These are phyloP conservation scores for Backusella morwellensis DNA, from an alignment of 192 early-diverging fungal genomes.

Conservation along the genomic window DNA sequence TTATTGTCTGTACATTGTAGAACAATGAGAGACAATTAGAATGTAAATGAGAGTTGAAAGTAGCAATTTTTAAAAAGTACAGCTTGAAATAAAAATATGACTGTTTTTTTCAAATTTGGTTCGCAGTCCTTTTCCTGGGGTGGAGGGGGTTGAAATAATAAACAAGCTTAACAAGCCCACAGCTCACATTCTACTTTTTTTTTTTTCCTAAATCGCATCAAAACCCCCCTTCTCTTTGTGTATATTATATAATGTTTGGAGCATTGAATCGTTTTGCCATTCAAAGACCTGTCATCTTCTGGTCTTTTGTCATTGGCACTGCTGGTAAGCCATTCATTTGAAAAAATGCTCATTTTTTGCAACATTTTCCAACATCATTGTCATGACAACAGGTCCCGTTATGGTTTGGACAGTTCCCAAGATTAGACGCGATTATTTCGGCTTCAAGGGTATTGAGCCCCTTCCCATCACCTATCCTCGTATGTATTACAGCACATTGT, in stretches of 20 bases:
- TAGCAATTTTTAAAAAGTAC: no score
- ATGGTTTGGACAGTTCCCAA: constrained; percentile 37
- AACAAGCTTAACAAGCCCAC: neutral
- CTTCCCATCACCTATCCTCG: constrained; percentile 36
- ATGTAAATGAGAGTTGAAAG: no score
- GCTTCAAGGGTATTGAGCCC: constrained; percentile 29
- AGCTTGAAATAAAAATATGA: no score
- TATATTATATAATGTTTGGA: constrained; percentile 26
- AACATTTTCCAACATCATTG: neutral
- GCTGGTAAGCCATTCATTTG: constrained; percentile 16
- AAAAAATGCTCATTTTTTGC: neutral
- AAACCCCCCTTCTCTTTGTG: neutral
- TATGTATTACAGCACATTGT: neutral
- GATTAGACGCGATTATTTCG: constrained; percentile 36
- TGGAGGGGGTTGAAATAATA: neutral
- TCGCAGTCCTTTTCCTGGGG: neutral
- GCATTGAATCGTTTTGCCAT: constrained; percentile 29
- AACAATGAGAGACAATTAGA: no score
- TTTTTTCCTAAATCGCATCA: constrained; percentile 1
- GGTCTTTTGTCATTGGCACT: constrained; percentile 36
- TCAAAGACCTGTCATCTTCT: constrained; percentile 32
- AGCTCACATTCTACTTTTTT: neutral
- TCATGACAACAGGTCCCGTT: constrained; percentile 20
- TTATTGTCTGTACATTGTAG: no score
- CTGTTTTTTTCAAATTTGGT: neutral